These are phyloP conservation scores for Cladophialophora chaetospira DNA, from an alignment of 2,329 filamentous ascomycete species.

Conservation along the genomic window DNA sequence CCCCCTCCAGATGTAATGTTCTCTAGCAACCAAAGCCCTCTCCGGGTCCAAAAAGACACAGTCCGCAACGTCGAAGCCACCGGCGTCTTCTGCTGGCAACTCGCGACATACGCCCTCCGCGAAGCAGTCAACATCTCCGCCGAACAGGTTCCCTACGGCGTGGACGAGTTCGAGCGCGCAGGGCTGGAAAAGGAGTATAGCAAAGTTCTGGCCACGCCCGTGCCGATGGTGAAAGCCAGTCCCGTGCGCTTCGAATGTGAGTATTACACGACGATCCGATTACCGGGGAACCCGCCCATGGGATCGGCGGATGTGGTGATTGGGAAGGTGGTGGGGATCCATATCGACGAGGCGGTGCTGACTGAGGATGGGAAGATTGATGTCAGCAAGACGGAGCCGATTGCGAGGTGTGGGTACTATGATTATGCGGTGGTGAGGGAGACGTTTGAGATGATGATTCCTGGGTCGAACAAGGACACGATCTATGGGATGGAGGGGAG, in stretches of 20 bases:
- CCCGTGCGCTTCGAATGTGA: conserved; percentile 63
- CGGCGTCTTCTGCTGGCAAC: conserved; percentile 61
- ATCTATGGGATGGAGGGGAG: conserved; percentile 46
- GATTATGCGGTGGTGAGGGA: conserved; percentile 59
- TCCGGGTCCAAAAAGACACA: conserved; percentile 55
- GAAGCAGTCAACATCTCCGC: conserved; percentile 59
- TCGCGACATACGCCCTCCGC: conserved; percentile 59
- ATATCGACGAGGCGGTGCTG: conserved; percentile 58
- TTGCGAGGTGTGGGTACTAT: conserved; percentile 63
- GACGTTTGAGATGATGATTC: conserved; percentile 62
- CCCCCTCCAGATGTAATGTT: conserved; percentile 56
- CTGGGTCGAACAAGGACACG: conserved; percentile 38
- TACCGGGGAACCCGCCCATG: conserved; percentile 61
- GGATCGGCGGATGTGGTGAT: conserved; percentile 61
- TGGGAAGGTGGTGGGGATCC: conserved; percentile 58
- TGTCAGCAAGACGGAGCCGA: conserved; percentile 59
- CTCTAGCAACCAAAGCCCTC: conserved; percentile 57
- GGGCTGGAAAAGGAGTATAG: conserved; percentile 53
- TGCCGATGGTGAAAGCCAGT: conserved; percentile 56
- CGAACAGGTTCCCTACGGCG: conserved; percentile 50
- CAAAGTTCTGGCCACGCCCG: conserved; percentile 37
- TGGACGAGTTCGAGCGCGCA: conserved; percentile 59
- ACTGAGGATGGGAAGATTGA: conserved; percentile 57
- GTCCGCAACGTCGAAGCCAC: conserved; percentile 59
- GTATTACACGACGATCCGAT: conserved; percentile 56